Base-by-base conservation (phyloP, 2,329 filamentous ascomycete species). In the Leptoxyphium fumago region DNA sequence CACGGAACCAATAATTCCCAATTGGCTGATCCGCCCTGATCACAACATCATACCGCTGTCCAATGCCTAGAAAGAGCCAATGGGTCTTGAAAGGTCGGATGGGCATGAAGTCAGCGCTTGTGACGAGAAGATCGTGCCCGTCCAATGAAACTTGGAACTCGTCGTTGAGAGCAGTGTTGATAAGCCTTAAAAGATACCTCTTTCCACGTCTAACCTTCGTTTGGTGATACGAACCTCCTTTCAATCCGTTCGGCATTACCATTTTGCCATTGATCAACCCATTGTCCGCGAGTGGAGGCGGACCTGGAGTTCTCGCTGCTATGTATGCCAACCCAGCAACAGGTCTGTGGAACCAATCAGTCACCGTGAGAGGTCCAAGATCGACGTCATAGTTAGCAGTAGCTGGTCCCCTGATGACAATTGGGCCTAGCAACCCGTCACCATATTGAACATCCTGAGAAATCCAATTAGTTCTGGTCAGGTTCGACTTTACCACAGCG, bases 1-100 rank as follows among this genome's bases (percentile, higher is more conserved):
- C 65, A 3, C 66, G 60, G 52, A 70, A 65, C 67, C 67, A 70
- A 52, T 69, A 69, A 47, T 58, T 66, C 30, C 57, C 64, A 1
- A 56, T 52, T 2, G 65, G 58, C 48, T 68, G 65, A 29, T 58
- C 55, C 0, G 59, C 62, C 5, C 56, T 59, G 34, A 68, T 54
- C 13, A 63, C 44, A 7, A 62, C 52, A 42, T 69, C 64, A 36
- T 61, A 58, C 5, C 65, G 59, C 46, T 69, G 66, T 3, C 61
- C 66, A 45, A 67, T 61, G 29, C 60, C 61, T 17, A 69, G 57
- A 29, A 60, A 60, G n/a, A 69, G 46, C 2, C 64, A 54, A 17
- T 58, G 59, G 1, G 62, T 61, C 9, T 55, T 52, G 51, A 66
- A 69, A 0, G 67, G 66, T 21, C 56, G 46, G 34, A 68, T 58